Evolutionary conservation across 345 rosid species (phyloP).

Genomic region (Sisymbrium altissimum): DNA sequence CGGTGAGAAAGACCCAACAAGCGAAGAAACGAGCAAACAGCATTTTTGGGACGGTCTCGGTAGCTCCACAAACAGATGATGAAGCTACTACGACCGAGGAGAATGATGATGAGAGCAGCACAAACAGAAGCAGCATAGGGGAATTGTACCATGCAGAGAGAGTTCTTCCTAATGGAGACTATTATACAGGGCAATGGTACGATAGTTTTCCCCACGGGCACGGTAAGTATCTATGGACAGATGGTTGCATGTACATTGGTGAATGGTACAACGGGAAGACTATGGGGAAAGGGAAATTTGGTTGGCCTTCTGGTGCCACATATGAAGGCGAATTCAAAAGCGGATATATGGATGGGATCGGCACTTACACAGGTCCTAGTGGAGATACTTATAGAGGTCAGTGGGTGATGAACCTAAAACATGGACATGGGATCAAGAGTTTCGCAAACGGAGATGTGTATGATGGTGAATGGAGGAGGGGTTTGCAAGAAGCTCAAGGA

Average conservation of each 20-base stretch:
- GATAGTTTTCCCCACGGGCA: conserved; percentile 79
- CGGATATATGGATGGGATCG: conserved; percentile 86
- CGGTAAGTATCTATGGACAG: conserved; percentile 89
- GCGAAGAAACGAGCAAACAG: conserved; percentile 88
- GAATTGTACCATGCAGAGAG: conserved; percentile 63
- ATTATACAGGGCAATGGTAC: conserved; percentile 79
- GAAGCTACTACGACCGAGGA: conserved; percentile 37
- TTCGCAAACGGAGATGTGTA: conserved; percentile 72
- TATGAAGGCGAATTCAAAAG: conserved; percentile 91
- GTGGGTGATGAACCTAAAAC: conserved; percentile 89
- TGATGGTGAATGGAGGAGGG: conserved; percentile 87
- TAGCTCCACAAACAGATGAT: conserved; percentile 55
- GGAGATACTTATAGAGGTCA: conserved; percentile 71
- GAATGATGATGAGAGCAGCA: conserved; percentile 31
- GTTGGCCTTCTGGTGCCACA: conserved; percentile 86
- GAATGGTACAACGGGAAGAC: conserved; percentile 83
- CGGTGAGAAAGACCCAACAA: conserved; percentile 82
- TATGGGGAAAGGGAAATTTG: conserved; percentile 77
- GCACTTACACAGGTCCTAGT: conserved; percentile 55
- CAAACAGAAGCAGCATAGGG: conserved; percentile 14
- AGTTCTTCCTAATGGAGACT: conserved; percentile 77
- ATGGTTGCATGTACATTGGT: conserved; percentile 86
- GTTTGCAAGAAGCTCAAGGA: conserved; percentile 76
- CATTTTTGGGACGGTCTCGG: conserved; percentile 67
- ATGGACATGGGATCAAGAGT: conserved; percentile 65